Evolutionary conservation across 108 stramenopile genomes (phyloP), one percentile per base, ranked within the genome.

Genomic region (Bacterosira constricta): DNA sequence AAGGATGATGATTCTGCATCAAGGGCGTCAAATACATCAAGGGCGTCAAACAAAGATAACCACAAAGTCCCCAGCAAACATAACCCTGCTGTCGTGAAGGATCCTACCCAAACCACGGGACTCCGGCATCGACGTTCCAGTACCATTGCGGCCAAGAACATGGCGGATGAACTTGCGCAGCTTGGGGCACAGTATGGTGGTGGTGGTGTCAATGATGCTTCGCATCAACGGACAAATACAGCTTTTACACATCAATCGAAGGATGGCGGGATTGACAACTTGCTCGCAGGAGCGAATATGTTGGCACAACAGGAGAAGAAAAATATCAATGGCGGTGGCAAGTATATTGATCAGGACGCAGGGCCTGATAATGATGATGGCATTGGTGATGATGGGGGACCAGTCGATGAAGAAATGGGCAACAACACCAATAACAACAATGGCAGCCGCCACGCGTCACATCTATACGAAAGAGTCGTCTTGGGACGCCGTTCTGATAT

Each of bases 341-440:
- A 47, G 1, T n/a, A 17, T 45, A 44, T 9, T 0, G 31, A 54
- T 17, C 25, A 17, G 8, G 49, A 49, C 8, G 49, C n/a, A n/a
- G n/a, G n/a, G n/a, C n/a, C n/a, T n/a, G n/a, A n/a, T n/a, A n/a
- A 31, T 41, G 39, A 45, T 6, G 70, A 60, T 29, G 42, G 37
- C 20, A 26, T 36, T 7, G 36, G 41, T 37, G 57, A 18, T 10
- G 57, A 45, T 17, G 77, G 64, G 35, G 31, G 26, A 23, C 54
- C 67, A 15, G 35, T 25, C 13, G 67, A 68, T 27, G 77, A 79
- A 66, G 77, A 79, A 66, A 71, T 53, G n/a, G 77, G 77, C 11
- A 39, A 61, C 3, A 65, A 57, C 25, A 57, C 7, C 15, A 4
- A 15, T 0, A 63, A 25, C 12, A 21, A 20, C 8, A 30, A 45